phyloP scores from a whole-genome alignment of 2,329 filamentous ascomycete species.

The Botrytis galanthina region DNA sequence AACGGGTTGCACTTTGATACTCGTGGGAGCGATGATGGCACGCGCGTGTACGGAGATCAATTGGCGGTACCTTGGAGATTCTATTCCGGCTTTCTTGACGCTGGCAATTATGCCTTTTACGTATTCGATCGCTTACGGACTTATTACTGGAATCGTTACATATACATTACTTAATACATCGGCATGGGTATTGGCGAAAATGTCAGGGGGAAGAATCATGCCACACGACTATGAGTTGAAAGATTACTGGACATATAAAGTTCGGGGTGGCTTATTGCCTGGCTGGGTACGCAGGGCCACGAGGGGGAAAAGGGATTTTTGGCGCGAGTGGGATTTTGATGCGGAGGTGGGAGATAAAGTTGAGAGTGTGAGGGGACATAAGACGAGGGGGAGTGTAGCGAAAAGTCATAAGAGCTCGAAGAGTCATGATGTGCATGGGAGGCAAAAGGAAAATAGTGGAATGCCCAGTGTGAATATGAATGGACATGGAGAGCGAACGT shows the following conservation, averaged over 20 bases:
- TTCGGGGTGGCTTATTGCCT: conserved; percentile 72
- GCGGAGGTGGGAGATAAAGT: conserved; percentile 19
- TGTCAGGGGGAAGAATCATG: conserved; percentile 65
- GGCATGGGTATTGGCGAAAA: conserved; percentile 66
- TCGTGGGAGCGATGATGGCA: conserved; percentile 87
- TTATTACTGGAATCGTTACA: conserved; percentile 74
- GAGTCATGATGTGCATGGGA: conserved; percentile 6
- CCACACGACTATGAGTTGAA: conserved; percentile 74
- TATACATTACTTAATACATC: conserved; percentile 74
- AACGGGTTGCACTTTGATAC: conserved; percentile 81
- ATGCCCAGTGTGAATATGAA: not conserved
- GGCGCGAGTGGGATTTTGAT: conserved; percentile 32
- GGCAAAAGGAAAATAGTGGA: not conserved
- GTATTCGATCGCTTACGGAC: conserved; percentile 82
- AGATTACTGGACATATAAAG: conserved; percentile 76
- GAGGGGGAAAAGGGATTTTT: conserved; percentile 29
- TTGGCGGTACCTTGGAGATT: conserved; percentile 82
- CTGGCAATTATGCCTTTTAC: conserved; percentile 87
- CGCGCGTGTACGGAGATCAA: conserved; percentile 78
- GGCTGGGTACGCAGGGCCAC: conserved; percentile 64
- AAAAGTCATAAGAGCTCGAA: conserved; percentile 16
- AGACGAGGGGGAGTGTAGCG: conserved; percentile 21
- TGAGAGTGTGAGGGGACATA: conserved; percentile 19
- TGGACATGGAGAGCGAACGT: conserved; percentile 24
- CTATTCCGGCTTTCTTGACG: conserved; percentile 79